phyloP scores from a whole-genome alignment of 306 rosid genomes.

The Datisca glomerata region DNA sequence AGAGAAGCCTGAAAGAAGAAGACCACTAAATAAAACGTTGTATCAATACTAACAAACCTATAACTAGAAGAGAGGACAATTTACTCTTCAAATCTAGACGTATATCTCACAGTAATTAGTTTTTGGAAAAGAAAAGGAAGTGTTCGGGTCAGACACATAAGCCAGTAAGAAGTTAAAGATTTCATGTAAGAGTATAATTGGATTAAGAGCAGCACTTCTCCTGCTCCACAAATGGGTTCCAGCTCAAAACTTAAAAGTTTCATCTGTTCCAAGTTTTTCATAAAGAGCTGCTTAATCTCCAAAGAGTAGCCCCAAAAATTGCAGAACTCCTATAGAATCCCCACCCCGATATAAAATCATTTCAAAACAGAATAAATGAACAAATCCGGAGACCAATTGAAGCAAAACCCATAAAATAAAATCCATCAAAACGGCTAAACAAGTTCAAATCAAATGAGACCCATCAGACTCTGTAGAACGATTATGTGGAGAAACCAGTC shows the following conservation, averaged over 20 bases:
- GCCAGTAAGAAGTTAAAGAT: not conserved
- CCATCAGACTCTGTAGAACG: not conserved
- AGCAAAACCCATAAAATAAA: not conserved
- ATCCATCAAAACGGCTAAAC: not conserved
- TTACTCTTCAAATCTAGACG: not conserved
- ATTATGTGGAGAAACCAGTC: not conserved
- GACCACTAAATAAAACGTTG: constrained; percentile 9
- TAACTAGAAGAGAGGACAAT: not conserved
- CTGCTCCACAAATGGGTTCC: not conserved
- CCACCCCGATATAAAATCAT: not conserved
- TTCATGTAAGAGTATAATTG: not conserved
- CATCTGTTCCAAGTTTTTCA: too few relatives aligned
- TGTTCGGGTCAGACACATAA: not conserved
- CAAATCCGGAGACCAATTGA: not conserved
- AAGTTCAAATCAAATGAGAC: not conserved
- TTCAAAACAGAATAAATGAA: not conserved
- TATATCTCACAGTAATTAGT: not conserved
- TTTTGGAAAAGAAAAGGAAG: not conserved
- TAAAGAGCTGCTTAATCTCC: too few relatives aligned
- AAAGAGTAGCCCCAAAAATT: too few relatives aligned
- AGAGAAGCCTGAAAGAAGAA: constrained; percentile 57
- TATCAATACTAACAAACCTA: not conserved
- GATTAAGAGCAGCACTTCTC: not conserved
- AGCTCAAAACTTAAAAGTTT: too few relatives aligned
- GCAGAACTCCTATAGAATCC: too few relatives aligned